Evolutionary conservation across 345 rosid genomes (phyloP).

Genomic region (Cardamine occulta): DNA sequence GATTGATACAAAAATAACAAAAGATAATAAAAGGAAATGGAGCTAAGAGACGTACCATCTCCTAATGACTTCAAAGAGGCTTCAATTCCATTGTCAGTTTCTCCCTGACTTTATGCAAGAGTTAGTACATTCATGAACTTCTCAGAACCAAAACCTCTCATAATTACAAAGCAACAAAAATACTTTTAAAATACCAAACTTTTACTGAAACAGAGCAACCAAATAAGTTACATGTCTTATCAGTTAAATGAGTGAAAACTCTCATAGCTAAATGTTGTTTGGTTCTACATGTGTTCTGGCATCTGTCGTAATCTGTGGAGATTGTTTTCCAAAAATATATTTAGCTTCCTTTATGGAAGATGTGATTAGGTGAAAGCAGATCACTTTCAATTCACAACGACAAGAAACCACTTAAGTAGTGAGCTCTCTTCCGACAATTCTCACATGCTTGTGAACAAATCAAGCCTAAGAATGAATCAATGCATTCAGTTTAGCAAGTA

Average conservation of each 20-base stretch:
- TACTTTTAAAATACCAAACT: background rate
- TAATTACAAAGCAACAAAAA: background rate
- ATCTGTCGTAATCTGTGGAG: slow-evolving; percentile 11
- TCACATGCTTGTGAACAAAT: background rate
- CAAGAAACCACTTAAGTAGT: slow-evolving; percentile 19
- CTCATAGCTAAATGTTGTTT: slow-evolving; percentile 28
- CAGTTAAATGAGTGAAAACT: slow-evolving; percentile 4
- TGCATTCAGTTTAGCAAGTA: background rate
- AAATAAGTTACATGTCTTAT: slow-evolving; percentile 14
- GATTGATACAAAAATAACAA: slow-evolving; percentile 40
- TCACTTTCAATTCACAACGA: background rate
- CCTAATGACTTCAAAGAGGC: background rate
- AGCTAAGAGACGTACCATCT: background rate
- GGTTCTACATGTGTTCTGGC: slow-evolving; percentile 21
- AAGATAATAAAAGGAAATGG: background rate
- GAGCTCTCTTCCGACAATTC: background rate
- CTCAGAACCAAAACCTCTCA: background rate
- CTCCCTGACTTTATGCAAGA: background rate
- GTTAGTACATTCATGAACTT: background rate
- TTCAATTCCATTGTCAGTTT: background rate
- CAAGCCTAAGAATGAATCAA: slow-evolving; percentile 6
- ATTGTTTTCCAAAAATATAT: background rate
- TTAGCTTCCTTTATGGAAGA: background rate
- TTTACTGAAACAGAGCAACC: slow-evolving; percentile 16
- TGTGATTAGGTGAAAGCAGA: background rate